A percentile compares a stretch with the other conserved stretches of the same genome.
phyloP scores from a whole-genome alignment of 2,329 filamentous ascomycete species.

The Fusarium transvaalense region DNA sequence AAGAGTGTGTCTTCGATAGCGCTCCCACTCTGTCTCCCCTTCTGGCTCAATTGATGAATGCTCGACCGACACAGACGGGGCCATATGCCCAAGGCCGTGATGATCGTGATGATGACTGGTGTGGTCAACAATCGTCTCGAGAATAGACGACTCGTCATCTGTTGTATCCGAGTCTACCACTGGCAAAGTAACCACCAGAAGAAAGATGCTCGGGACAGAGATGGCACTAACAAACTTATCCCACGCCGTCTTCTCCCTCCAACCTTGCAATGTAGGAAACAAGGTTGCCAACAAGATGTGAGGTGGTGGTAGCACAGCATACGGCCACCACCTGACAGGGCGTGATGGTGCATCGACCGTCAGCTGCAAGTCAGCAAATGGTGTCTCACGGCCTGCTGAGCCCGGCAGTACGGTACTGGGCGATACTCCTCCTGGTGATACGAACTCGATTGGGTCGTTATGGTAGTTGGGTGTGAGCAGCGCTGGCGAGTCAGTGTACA shows the following conservation, averaged over 20 bases:
- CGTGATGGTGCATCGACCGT: conserved; percentile 55
- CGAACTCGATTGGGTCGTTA: conserved; percentile 64
- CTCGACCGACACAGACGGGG: conserved; percentile 55
- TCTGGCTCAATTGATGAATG: conserved; percentile 56
- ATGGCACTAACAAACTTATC: conserved; percentile 85
- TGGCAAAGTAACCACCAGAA: conserved; percentile 90
- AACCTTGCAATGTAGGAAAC: conserved; percentile 88
- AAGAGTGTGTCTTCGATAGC: conserved; percentile 64
- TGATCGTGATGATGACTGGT: conserved; percentile 49
- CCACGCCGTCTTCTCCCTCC: conserved; percentile 85
- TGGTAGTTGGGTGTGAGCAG: conserved; percentile 58
- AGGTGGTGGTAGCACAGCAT: conserved; percentile 77
- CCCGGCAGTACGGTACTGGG: conserved; percentile 60
- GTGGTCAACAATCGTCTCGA: conserved; percentile 49
- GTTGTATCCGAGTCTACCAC: conserved; percentile 82
- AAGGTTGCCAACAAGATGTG: conserved; percentile 78
- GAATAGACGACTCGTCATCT: conserved; percentile 54
- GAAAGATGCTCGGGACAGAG: conserved; percentile 89
- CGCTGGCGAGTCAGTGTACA: conserved; percentile 71
- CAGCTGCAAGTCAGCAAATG: conserved; percentile 60
- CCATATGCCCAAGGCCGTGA: conserved; percentile 51
- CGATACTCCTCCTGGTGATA: conserved; percentile 58
- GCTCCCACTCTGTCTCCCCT: conserved; percentile 69
- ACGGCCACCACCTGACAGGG: conserved; percentile 83
- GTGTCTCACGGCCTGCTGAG: conserved; percentile 58